phyloP scores from a whole-genome alignment of 441 rosid species.

The Erodium chrysanthum region DNA sequence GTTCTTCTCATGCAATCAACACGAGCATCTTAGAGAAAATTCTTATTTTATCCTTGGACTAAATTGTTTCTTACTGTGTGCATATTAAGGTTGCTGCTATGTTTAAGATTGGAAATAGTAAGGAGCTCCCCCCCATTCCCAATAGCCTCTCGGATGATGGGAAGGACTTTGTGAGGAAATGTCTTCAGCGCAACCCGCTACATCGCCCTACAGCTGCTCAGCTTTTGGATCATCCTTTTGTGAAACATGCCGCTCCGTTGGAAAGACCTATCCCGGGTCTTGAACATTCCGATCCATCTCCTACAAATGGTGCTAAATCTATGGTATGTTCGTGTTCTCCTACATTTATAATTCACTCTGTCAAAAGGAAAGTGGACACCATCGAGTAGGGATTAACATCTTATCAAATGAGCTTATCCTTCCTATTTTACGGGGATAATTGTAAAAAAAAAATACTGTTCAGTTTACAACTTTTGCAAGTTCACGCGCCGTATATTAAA shows the following conservation, averaged over 20 bases:
- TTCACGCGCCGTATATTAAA: no score
- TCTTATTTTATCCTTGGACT: neutral
- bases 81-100: constrained; percentile 56
- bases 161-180: constrained; percentile 72
- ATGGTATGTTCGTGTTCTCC: constrained; percentile 33
- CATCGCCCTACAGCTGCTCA: constrained; percentile 70
- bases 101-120: constrained; percentile 97
- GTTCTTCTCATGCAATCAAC: neutral
- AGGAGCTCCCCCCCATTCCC: constrained; percentile 92
- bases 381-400: no score
- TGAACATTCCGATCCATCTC: constrained; percentile 31
- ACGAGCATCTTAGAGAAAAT: neutral
- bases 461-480: no score
- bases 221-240: constrained; percentile 80
- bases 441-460: no score
- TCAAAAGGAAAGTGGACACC: no score
- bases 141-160: constrained; percentile 81
- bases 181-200: constrained; percentile 69
- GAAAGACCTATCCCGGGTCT: constrained; percentile 38
- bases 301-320: constrained; percentile 30
- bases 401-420: no score
- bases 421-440: no score
- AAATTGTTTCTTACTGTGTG: constrained; percentile 10
- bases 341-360: no score
- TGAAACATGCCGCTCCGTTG: constrained; percentile 52